These are phyloP conservation scores for Sphagnurus paluster DNA, from an alignment of 1,284 basidiomycete genomes.

Conservation along the genomic window DNA sequence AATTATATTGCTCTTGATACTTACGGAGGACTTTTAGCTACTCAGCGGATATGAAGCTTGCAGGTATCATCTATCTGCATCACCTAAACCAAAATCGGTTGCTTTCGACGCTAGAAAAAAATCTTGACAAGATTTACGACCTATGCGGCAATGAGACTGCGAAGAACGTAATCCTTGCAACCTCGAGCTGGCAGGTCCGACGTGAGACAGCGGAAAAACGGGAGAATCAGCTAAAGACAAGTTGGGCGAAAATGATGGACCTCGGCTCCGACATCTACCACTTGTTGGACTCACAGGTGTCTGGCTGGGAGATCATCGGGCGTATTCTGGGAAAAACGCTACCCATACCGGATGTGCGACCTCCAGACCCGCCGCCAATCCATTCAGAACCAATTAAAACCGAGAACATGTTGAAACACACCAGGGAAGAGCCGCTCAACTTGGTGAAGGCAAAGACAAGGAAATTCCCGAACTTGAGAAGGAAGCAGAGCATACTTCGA, in stretches of 20 bases:
- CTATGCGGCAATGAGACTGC: constrained; percentile 20
- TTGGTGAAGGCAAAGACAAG: too few relatives aligned
- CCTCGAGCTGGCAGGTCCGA: constrained; percentile 19
- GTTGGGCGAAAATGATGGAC: constrained; percentile 19
- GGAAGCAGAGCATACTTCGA: too few relatives aligned
- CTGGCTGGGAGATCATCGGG: constrained; percentile 15
- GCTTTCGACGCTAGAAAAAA: constrained; percentile 13
- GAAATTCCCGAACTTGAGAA: too few relatives aligned
- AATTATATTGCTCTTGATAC: too few relatives aligned
- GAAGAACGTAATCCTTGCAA: constrained; percentile 18
- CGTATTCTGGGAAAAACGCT: background rate
- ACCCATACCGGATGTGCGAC: too few relatives aligned
- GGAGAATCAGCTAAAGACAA: constrained; percentile 14
- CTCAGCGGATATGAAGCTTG: constrained; percentile 13
- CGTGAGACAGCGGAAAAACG: constrained; percentile 7
- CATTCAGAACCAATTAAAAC: too few relatives aligned
- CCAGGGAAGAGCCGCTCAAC: too few relatives aligned
- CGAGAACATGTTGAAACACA: too few relatives aligned
- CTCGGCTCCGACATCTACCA: constrained; percentile 7
- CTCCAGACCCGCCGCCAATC: too few relatives aligned
- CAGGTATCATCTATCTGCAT: constrained; percentile 25
- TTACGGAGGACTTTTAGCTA: too few relatives aligned
- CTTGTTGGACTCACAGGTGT: constrained; percentile 10
- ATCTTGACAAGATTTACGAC: constrained; percentile 20
- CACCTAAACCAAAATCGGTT: constrained; percentile 22